Conservation (phyloP, 306 rosid species). For the Lathyrus sativus region DNA sequence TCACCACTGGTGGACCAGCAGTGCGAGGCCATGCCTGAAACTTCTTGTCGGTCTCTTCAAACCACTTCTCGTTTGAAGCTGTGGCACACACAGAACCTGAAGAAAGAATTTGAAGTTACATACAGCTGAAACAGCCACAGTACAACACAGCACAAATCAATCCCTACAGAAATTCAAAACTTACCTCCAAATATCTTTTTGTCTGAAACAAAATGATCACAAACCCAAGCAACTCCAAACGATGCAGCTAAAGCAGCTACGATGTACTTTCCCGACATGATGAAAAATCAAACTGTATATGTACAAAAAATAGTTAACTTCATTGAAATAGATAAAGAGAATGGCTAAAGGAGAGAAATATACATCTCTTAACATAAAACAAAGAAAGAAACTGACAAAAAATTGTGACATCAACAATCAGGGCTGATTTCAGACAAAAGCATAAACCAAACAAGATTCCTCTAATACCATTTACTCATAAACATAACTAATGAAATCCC, state of each 20-base stretch:
- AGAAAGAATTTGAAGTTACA: conserved; percentile 34
- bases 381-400: neutral
- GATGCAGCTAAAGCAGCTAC: conserved; percentile 49
- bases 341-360: neutral
- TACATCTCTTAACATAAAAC: neutral
- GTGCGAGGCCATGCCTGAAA: conserved; percentile 94
- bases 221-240: conserved; percentile 55
- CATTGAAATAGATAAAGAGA: neutral
- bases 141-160: neutral
- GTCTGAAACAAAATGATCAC: conserved; percentile 57
- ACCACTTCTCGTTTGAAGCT: conserved; percentile 69
- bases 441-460: conserved; percentile 2
- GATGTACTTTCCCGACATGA: conserved; percentile 64
- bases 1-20: conserved; percentile 79
- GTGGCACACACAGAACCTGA: conserved; percentile 74
- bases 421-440: conserved; percentile 4
- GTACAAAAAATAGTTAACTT: conserved; percentile 21
- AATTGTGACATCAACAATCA: conserved; percentile 7
- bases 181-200: conserved; percentile 78
- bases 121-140: neutral
- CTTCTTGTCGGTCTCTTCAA: conserved; percentile 87
- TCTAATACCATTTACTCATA: neutral
- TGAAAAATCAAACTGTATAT: conserved; percentile 35
- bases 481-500: neutral
- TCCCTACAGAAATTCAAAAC: conserved; percentile 24